phyloP scores from a whole-genome alignment of 176 grass and related monocot species.

The Oryza brachyantha region DNA sequence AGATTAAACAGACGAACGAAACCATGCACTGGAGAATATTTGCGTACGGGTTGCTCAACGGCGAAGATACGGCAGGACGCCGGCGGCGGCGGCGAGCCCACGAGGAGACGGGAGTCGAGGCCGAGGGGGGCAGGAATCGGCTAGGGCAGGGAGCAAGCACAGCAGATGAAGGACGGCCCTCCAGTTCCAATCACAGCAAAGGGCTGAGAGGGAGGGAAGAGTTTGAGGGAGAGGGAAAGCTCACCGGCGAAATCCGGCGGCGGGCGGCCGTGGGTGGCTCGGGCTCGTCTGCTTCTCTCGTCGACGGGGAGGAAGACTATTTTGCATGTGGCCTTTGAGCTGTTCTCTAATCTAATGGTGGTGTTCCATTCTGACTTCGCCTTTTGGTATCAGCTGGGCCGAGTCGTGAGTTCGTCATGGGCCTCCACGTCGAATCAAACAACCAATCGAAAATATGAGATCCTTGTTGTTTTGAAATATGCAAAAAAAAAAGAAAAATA shows the following conservation, averaged over 20 bases:
- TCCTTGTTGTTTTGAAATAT: too few species aligned
- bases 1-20: neutral
- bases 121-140: too few species aligned
- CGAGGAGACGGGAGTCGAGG: too few species aligned
- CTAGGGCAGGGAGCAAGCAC: neutral
- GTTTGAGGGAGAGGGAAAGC: neutral
- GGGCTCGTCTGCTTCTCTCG: neutral
- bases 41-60: too few species aligned
- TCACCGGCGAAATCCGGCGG: neutral
- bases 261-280: neutral
- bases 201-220: too few species aligned
- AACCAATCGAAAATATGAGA: too few species aligned
- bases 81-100: too few species aligned
- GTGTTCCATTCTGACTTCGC: slow-evolving; percentile 1
- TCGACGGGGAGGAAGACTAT: neutral
- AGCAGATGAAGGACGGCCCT: neutral
- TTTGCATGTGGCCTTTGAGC: neutral
- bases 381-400: neutral
- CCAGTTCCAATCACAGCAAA: neutral
- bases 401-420: neutral
- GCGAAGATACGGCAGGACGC: neutral
- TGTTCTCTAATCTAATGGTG: neutral
- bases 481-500: too few species aligned
- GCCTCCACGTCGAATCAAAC: neutral
- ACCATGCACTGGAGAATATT: neutral